Evolutionary conservation across 352 stramenopile species (phyloP).

Genomic region (Globisporangium solare): DNA sequence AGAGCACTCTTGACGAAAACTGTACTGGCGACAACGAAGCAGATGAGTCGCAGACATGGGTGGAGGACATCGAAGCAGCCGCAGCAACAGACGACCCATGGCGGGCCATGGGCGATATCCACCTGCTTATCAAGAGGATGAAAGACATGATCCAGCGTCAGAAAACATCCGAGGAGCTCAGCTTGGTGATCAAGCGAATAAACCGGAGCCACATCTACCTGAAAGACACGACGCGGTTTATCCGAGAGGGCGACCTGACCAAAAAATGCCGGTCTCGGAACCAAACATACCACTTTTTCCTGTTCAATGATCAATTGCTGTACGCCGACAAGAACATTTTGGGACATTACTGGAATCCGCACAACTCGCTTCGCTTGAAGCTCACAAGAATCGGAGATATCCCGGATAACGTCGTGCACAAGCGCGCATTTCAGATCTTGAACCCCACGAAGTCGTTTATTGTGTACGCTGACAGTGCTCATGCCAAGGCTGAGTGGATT

Average conservation of each 20-base stretch:
- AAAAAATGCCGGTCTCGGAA: slow-evolving; percentile 92
- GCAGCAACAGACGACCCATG: slow-evolving; percentile 65
- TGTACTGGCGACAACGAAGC: slow-evolving; percentile 13
- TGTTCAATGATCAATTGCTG: slow-evolving; percentile 85
- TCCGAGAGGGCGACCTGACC: slow-evolving; percentile 91
- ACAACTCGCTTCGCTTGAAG: slow-evolving; percentile 82
- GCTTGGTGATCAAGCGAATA: slow-evolving; percentile 87
- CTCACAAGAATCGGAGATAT: slow-evolving; percentile 80
- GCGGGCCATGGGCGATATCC: slow-evolving; percentile 85
- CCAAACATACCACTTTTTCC: slow-evolving; percentile 83
- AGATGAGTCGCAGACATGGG: slow-evolving; percentile 32
- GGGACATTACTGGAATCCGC: slow-evolving; percentile 68
- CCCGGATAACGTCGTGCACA: slow-evolving; percentile 56
- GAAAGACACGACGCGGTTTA: slow-evolving; percentile 93
- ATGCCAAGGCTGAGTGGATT: slow-evolving; percentile 79
- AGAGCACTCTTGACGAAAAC: slow-evolving; percentile 47
- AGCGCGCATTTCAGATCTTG: slow-evolving; percentile 82
- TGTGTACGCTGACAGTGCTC: slow-evolving; percentile 65
- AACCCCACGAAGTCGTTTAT: slow-evolving; percentile 85
- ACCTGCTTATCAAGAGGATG: slow-evolving; percentile 86
- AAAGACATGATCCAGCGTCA: slow-evolving; percentile 87
- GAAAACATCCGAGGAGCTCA: slow-evolving; percentile 77
- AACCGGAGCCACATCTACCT: slow-evolving; percentile 89
- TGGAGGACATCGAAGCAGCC: slow-evolving; percentile 60
- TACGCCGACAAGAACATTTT: slow-evolving; percentile 80